These are phyloP conservation scores for Globisporangium polare DNA, from an alignment of 352 stramenopile genomes.

Conservation along the genomic window DNA sequence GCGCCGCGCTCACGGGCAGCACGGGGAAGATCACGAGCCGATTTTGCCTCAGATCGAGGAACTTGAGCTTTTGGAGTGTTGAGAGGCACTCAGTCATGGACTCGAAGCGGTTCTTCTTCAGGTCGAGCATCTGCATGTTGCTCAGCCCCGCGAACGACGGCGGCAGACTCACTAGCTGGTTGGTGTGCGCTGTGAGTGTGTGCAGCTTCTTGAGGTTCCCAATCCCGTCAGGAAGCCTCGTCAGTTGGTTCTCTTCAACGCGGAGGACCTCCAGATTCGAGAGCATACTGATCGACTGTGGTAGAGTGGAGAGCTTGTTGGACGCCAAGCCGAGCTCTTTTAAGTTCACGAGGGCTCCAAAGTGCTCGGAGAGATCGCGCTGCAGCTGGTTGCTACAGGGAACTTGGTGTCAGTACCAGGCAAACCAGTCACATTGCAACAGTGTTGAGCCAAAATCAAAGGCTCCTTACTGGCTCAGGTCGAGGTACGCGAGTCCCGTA, in stretches of 20 bases:
- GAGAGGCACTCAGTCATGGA: constrained; percentile 37
- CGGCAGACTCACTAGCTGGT: constrained; percentile 51
- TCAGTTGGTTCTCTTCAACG: constrained; percentile 63
- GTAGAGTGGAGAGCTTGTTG: constrained; percentile 60
- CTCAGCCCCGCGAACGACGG: constrained; percentile 36
- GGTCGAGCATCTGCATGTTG: constrained; percentile 61
- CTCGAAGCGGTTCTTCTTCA: constrained; percentile 77
- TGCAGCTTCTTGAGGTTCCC: constrained; percentile 55
- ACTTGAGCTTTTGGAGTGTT: constrained; percentile 45
- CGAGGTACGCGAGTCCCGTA: constrained; percentile 52
- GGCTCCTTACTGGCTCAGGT: constrained; percentile 68
- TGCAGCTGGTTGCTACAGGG: constrained; percentile 58
- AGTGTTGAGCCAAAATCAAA: no score
- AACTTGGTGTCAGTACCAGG: neutral
- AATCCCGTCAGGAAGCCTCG: constrained; percentile 40
- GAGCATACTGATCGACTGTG: constrained; percentile 44
- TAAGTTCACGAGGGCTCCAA: constrained; percentile 44
- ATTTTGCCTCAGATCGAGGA: constrained; percentile 75
- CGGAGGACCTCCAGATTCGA: constrained; percentile 50
- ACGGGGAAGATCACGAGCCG: constrained; percentile 54
- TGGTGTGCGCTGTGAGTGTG: constrained; percentile 53
- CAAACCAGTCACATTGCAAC: neutral
- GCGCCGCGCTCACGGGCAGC: constrained; percentile 41
- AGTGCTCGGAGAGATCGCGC: constrained; percentile 42
- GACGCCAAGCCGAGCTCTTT: constrained; percentile 60